Conservation (phyloP, 2,329 filamentous ascomycete genomes). For the Dactylellina haptotyla region DNA sequence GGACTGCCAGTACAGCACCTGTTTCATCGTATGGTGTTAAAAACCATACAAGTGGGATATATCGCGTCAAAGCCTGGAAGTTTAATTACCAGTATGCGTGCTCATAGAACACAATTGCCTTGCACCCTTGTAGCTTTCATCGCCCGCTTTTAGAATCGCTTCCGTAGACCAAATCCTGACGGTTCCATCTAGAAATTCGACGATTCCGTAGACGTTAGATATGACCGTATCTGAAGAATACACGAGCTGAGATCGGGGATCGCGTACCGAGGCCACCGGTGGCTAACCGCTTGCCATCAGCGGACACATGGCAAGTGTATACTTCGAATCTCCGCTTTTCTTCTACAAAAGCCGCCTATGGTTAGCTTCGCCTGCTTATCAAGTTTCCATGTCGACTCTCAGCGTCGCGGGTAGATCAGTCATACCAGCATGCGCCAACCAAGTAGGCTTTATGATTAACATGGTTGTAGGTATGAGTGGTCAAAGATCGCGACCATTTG, state of each 20-base stretch:
- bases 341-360: slow-evolving; percentile 65
- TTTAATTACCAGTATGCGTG: slow-evolving; percentile 90
- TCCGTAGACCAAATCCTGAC: slow-evolving; percentile 98
- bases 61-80: too few species aligned
- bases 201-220: slow-evolving; percentile 55
- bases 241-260: slow-evolving; percentile 2
- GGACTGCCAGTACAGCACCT: slow-evolving; percentile 71
- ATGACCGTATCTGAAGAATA: not conserved
- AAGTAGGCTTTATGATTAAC: slow-evolving; percentile 91
- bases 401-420: slow-evolving; percentile 16
- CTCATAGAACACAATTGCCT: slow-evolving; percentile 97
- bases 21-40: too few species aligned
- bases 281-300: slow-evolving; percentile 88
- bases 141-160: slow-evolving; percentile 82
- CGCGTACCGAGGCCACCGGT: slow-evolving; percentile 87
- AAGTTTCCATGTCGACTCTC: slow-evolving; percentile 31
- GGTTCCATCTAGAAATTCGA: slow-evolving; percentile 76
- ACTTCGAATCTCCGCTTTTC: slow-evolving; percentile 99
- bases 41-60: too few species aligned
- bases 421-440: slow-evolving; percentile 89
- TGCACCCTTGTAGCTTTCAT: slow-evolving; percentile 77
- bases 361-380: slow-evolving; percentile 57
- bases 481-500: slow-evolving; percentile 46
- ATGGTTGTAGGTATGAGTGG: slow-evolving; percentile 63
- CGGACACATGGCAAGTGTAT: slow-evolving; percentile 96